Conservation (phyloP, 2,329 filamentous ascomycete genomes). For the Sclerotinia sclerotiorum region DNA sequence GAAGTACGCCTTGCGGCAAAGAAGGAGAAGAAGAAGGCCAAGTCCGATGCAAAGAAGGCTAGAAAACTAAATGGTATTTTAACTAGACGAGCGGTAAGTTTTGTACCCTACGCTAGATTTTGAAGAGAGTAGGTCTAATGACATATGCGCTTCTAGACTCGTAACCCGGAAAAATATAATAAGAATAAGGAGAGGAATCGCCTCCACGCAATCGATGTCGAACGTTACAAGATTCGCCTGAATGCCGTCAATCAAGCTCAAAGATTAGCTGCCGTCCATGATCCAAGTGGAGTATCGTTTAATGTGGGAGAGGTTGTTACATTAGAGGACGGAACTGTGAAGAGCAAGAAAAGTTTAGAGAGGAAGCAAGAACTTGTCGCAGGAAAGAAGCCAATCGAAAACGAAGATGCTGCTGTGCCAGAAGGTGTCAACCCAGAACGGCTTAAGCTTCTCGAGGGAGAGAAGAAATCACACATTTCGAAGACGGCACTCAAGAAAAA, state of each 20-base stretch:
- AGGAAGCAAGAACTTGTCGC: slow-evolving; percentile 28
- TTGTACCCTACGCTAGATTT: not conserved
- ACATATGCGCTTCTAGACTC: slow-evolving; percentile 31
- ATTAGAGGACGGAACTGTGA: slow-evolving; percentile 38
- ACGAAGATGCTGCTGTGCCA: slow-evolving; percentile 1
- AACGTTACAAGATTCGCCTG: slow-evolving; percentile 38
- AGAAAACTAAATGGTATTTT: slow-evolving; percentile 34
- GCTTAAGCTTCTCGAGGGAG: slow-evolving; percentile 18
- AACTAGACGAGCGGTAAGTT: slow-evolving; percentile 31
- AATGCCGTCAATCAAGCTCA: slow-evolving; percentile 39
- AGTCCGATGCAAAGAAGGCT: slow-evolving; percentile 35
- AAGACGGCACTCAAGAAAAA: slow-evolving; percentile 26
- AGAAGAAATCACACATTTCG: slow-evolving; percentile 29
- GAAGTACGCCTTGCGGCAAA: slow-evolving; percentile 30
- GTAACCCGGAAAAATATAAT: slow-evolving; percentile 41
- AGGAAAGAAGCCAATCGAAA: slow-evolving; percentile 12
- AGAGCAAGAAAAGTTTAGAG: slow-evolving; percentile 25
- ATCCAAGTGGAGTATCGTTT: slow-evolving; percentile 39
- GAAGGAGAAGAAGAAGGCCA: slow-evolving; percentile 37
- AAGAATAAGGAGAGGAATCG: slow-evolving; percentile 42
- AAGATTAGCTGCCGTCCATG: slow-evolving; percentile 38
- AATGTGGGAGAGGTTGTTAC: slow-evolving; percentile 39
- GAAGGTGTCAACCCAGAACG: slow-evolving; percentile 25
- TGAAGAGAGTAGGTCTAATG: not conserved
- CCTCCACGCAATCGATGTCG: slow-evolving; percentile 37